These are phyloP conservation scores for Salix viminalis DNA, from an alignment of 345 rosid genomes.

Conservation along the genomic window DNA sequence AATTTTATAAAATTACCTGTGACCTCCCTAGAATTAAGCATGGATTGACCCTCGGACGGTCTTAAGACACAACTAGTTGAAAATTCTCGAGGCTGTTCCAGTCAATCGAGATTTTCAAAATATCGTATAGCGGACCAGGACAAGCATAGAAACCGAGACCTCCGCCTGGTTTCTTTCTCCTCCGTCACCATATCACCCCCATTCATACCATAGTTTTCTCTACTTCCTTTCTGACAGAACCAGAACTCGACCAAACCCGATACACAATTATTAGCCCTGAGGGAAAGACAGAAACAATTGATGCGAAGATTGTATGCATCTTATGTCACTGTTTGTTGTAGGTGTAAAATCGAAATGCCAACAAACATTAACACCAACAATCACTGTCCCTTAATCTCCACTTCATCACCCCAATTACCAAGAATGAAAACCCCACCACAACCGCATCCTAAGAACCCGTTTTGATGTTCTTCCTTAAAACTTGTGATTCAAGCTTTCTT, in stretches of 20 bases:
- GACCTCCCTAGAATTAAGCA: no score
- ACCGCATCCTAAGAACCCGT: slow-evolving; percentile 15
- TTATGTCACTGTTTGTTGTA: neutral
- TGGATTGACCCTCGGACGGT: no score
- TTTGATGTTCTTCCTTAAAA: neutral
- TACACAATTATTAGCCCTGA: neutral
- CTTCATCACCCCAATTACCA: slow-evolving; percentile 39
- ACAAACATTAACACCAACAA: slow-evolving; percentile 37
- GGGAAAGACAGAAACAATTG: neutral
- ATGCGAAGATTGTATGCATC: neutral
- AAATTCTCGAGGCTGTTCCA: neutral
- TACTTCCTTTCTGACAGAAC: neutral
- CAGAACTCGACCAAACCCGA: neutral
- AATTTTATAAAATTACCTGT: no score
- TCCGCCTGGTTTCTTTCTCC: slow-evolving; percentile 37
- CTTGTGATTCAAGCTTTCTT: neutral
- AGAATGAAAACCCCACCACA: slow-evolving; percentile 50
- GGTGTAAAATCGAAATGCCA: slow-evolving; percentile 36
- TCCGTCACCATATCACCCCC: slow-evolving; percentile 38
- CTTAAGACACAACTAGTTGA: no score
- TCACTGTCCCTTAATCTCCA: slow-evolving; percentile 50
- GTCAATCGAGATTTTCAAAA: neutral
- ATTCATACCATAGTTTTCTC: slow-evolving; percentile 2
- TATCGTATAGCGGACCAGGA: neutral
- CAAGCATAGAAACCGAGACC: slow-evolving; percentile 43